A percentile compares a stretch with the other conserved stretches of the same genome.
These are phyloP conservation scores for Heterococcus sp. DNA, from an alignment of 108 stramenopile species.

Conservation along the genomic window DNA sequence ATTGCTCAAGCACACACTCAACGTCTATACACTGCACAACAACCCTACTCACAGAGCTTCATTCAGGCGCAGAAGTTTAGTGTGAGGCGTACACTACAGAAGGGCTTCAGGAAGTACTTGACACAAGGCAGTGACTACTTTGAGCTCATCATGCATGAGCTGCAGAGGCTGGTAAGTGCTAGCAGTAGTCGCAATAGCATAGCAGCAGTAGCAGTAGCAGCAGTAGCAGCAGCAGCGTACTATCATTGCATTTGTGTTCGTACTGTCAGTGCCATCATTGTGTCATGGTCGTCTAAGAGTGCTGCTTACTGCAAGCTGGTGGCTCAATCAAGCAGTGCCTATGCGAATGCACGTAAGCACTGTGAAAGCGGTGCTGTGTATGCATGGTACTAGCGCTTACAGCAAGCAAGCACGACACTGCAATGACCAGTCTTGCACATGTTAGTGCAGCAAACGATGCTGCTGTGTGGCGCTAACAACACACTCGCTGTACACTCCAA, in stretches of 20 bases:
- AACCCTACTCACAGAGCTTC: slow-evolving; percentile 77
- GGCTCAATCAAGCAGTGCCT: background rate
- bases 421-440: no score
- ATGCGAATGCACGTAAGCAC: no score
- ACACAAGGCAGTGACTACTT: slow-evolving; percentile 51
- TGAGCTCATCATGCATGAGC: slow-evolving; percentile 56
- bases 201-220: background rate
- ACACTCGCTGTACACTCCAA: no score
- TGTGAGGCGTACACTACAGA: slow-evolving; percentile 50
- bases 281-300: background rate
- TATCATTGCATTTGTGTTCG: background rate
- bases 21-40: background rate
- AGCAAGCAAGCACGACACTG: no score
- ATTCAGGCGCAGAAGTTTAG: slow-evolving; percentile 94
- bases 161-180: slow-evolving; percentile 43
- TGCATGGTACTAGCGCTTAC: no score
- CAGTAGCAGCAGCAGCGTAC: background rate
- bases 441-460: no score
- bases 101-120: slow-evolving; percentile 57
- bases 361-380: no score
- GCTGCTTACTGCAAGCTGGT: background rate
- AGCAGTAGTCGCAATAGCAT: background rate
- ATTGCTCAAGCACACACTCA: background rate
- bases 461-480: no score
- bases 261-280: background rate